Percentiles rank a stretch among this genome's conserved stretches.
These are phyloP conservation scores for Candida bentonensis DNA, from an alignment of 805 yeast species.

Conservation along the genomic window DNA sequence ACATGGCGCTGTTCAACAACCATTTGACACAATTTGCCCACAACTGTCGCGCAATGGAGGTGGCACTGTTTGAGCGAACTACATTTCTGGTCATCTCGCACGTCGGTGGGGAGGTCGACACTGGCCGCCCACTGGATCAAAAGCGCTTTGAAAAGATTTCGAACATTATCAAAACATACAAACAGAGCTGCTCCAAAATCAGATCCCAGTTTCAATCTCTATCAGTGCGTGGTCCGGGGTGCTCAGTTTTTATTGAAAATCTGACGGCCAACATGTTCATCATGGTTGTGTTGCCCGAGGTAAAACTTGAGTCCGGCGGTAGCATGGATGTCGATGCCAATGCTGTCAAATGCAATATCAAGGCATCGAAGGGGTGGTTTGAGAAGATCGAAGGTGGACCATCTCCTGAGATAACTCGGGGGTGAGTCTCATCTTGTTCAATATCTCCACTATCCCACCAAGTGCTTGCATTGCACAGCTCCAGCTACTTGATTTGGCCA, in stretches of 20 bases:
- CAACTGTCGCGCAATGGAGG: slow-evolving; percentile 73
- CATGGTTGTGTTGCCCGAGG: slow-evolving; percentile 28
- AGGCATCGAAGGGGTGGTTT: slow-evolving; percentile 23
- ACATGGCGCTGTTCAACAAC: slow-evolving; percentile 66
- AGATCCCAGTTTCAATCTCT: slow-evolving; percentile 73
- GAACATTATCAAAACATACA: slow-evolving; percentile 84
- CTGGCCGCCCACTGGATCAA: slow-evolving; percentile 44
- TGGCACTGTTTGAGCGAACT: slow-evolving; percentile 81
- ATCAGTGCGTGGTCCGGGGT: slow-evolving; percentile 42
- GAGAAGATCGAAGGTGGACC: slow-evolving; percentile 24
- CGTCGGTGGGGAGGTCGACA: slow-evolving; percentile 11
- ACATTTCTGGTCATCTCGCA: slow-evolving; percentile 73
- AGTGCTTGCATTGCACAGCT: too few relatives aligned
- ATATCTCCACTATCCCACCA: too few relatives aligned
- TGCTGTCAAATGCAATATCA: slow-evolving; percentile 24
- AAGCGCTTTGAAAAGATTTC: slow-evolving; percentile 89
- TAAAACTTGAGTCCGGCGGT: slow-evolving; percentile 9
- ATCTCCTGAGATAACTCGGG: too few relatives aligned
- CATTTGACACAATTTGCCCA: slow-evolving; percentile 60
- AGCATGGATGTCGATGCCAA: slow-evolving; percentile 17
- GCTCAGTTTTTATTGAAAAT: slow-evolving; percentile 27
- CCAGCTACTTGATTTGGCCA: too few relatives aligned
- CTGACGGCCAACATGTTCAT: slow-evolving; percentile 29
- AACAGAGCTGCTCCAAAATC: slow-evolving; percentile 79
- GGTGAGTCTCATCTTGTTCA: too few relatives aligned